Evolutionary conservation across 768 basidiomycete species (phyloP).

Genomic region (Gloeopeniophorella convolvens): DNA sequence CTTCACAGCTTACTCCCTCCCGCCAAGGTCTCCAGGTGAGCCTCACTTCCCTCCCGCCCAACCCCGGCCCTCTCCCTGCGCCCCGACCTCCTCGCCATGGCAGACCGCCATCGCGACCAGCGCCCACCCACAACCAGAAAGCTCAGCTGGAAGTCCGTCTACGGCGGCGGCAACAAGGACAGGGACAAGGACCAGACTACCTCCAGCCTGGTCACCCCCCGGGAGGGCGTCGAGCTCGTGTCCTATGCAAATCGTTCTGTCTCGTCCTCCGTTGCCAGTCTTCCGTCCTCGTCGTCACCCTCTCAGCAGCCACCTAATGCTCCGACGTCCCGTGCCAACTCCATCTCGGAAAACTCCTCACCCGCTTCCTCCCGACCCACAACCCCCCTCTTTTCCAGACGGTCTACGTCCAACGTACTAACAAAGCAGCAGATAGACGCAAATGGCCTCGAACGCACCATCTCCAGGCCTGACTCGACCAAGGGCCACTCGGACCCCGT

Average conservation of each 20-base stretch:
- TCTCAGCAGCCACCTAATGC: conserved; percentile 6
- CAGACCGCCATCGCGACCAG: conserved; percentile 20
- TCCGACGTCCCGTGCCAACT: conserved; percentile 25
- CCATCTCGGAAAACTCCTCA: conserved; percentile 20
- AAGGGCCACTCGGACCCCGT: conserved; percentile 16
- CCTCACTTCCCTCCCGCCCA: conserved; percentile 4
- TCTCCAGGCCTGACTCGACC: conserved; percentile 23
- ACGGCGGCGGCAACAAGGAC: conserved; percentile 24
- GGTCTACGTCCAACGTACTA: conserved; percentile 27
- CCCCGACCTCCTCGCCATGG: conserved; percentile 19
- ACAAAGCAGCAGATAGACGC: conserved; percentile 39
- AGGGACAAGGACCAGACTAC: conserved; percentile 16
- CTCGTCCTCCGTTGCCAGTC: conserved; percentile 19
- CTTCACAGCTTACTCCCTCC: conserved; percentile 6
- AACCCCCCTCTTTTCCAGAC: conserved; percentile 27
- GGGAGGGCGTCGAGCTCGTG: conserved; percentile 28
- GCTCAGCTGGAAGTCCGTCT: conserved; percentile 27
- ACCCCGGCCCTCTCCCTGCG: not conserved
- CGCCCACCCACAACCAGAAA: conserved; percentile 22
- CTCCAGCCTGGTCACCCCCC: conserved; percentile 23
- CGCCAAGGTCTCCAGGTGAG: conserved; percentile 11
- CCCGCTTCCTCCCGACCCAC: conserved; percentile 25
- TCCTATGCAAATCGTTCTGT: conserved; percentile 24
- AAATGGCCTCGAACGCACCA: conserved; percentile 45
- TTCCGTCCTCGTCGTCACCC: conserved; percentile 20